Base-by-base conservation (phyloP, 805 yeast species). In the Zygotorulaspora florentina region DNA sequence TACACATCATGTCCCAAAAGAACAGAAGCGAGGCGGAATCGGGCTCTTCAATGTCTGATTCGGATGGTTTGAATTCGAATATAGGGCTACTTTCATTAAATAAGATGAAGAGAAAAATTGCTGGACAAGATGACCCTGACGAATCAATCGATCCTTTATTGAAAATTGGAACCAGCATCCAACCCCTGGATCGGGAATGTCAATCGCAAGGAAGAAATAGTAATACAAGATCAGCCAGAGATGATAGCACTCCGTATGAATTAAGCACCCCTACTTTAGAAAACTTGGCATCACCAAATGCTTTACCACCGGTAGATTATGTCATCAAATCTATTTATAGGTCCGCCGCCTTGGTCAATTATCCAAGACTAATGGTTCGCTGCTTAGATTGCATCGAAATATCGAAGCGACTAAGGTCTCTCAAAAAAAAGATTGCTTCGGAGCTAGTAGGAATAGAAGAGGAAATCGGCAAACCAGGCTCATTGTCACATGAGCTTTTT, bases 321-420 rank as follows among this genome's bases (percentile, higher is more conserved):
- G 68, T 80, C 5, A 70, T 85, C 35, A 83, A 81, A 47, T 61
- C 79, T 38, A 75, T 85, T 36, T 79, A 77, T 55, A 87, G 85
- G 52, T 67, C 78, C 3, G 81, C 84, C 0, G 77, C 81, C 0
- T 61, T 82, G 35, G 79, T 79, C 0, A 76, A 81, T 48, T 91
- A 85, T 57, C 69, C 80, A 65, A 80, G 81, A 54, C 62, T 85
- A 48, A 73, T 83, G 73, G 47, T 64, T 1, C 53, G 69, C 30
- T 62, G 64, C 43, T 55, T 61, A 42, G 64, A 61, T 35, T 62
- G 67, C 47, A 45, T 66, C 17, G 61, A 61, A 39, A 39, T 66
- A 8, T 63, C 66, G 4, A 61, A 50, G 41, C 40, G 42, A 9
- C 46, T 62, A 31, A 58, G 56, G 45, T 48, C 40, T 16, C 39